Percentiles rank a stretch among this genome's conserved stretches.
These are phyloP conservation scores for Paramecium pentaurelia DNA, from an alignment of 73 alveolate species.

Conservation along the genomic window DNA sequence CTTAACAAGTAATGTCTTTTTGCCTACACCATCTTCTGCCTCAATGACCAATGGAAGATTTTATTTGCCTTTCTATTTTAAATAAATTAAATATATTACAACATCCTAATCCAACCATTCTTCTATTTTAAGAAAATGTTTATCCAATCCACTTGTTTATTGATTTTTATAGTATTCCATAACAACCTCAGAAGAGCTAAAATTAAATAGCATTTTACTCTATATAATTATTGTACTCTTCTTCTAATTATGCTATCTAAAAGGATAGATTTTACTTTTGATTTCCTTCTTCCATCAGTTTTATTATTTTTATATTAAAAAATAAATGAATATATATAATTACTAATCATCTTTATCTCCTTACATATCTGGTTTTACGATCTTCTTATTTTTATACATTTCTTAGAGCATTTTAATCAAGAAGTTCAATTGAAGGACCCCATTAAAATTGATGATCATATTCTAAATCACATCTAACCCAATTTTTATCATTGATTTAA, in stretches of 20 bases:
- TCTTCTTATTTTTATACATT: neutral
- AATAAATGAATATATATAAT: neutral
- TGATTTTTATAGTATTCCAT: slow-evolving; percentile 47
- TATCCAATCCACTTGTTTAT: slow-evolving; percentile 52
- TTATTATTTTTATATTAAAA: neutral
- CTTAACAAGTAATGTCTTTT: slow-evolving; percentile 64
- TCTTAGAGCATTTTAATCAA: neutral
- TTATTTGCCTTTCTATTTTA: neutral
- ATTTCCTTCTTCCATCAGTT: slow-evolving; percentile 15
- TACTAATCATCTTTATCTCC: slow-evolving; percentile 3
- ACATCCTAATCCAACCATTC: slow-evolving; percentile 54
- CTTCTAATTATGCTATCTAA: neutral
- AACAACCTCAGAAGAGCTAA: slow-evolving; percentile 61
- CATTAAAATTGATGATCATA: neutral
- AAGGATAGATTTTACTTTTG: neutral
- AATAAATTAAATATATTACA: neutral
- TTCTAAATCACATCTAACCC: slow-evolving; percentile 33
- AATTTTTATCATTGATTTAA: slow-evolving; percentile 11
- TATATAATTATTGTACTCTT: slow-evolving; percentile 31
- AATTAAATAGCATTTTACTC: neutral
- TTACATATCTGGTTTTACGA: slow-evolving; percentile 45
- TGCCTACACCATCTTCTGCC: slow-evolving; percentile 78
- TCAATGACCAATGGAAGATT: slow-evolving; percentile 69
- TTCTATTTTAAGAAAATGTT: slow-evolving; percentile 56
- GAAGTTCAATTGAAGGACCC: slow-evolving; percentile 33